Percentiles rank a stretch among this genome's conserved stretches.
Evolutionary conservation across 768 basidiomycete species (phyloP).

Genomic region (Leucosporidium scottii): DNA sequence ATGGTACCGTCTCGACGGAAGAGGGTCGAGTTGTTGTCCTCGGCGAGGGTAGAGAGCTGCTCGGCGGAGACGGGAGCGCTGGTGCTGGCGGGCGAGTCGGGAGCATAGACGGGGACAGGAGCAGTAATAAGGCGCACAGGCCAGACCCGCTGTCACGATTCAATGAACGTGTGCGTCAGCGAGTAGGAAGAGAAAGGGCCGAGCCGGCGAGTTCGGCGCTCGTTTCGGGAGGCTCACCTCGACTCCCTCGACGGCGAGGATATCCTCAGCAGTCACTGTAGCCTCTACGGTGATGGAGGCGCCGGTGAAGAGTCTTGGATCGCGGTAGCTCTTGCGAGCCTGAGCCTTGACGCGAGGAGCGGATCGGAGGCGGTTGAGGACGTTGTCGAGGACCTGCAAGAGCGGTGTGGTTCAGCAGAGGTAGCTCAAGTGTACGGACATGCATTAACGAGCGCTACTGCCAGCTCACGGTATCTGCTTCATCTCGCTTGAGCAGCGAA

Average conservation of each 20-base stretch:
- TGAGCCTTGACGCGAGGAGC: not conserved
- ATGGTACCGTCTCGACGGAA: no score
- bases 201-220: no score
- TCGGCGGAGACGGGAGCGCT: no score
- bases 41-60: no score
- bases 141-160: slow-evolving; percentile 1
- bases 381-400: slow-evolving; percentile 16
- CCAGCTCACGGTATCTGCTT: no score
- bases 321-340: slow-evolving; percentile 12
- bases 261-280: not conserved
- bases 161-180: not conserved
- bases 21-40: no score
- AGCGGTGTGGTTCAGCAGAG: not conserved
- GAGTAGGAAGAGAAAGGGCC: not conserved
- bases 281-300: slow-evolving; percentile 17
- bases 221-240: not conserved
- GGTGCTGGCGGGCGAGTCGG: no score
- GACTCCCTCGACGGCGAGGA: slow-evolving; percentile 16
- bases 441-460: slow-evolving; percentile 1
- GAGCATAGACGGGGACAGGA: not conserved
- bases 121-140: slow-evolving; percentile 8
- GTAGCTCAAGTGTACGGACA: not conserved
- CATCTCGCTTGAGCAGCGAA: slow-evolving; percentile 15
- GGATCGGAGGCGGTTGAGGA: slow-evolving; percentile 8
- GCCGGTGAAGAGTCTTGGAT: slow-evolving; percentile 21